phyloP scores from a whole-genome alignment of 2,329 filamentous ascomycete genomes.

The Microdochium bolleyi region DNA sequence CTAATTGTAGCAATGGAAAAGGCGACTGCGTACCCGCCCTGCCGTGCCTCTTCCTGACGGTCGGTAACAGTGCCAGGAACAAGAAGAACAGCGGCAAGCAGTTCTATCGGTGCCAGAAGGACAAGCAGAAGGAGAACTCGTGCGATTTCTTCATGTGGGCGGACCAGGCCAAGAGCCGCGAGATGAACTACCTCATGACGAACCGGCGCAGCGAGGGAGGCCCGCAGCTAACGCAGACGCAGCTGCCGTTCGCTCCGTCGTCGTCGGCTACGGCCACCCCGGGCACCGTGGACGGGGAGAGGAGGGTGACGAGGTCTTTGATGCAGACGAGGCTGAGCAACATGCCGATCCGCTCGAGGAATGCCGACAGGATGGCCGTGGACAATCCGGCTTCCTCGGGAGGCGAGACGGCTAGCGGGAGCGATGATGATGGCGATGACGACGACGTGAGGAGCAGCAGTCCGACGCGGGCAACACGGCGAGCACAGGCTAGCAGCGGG shows the following conservation, averaged over 20 bases:
- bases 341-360: slow-evolving; percentile 3
- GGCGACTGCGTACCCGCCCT: slow-evolving; percentile 43
- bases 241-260: neutral
- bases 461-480: neutral
- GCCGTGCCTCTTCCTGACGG: slow-evolving; percentile 38
- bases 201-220: slow-evolving; percentile 34
- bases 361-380: slow-evolving; percentile 1
- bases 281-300: slow-evolving; percentile 7
- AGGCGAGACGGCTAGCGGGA: slow-evolving; percentile 1
- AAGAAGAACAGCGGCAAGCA: slow-evolving; percentile 39
- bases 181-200: slow-evolving; percentile 32
- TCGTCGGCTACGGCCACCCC: slow-evolving; percentile 4
- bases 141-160: slow-evolving; percentile 54
- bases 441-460: neutral
- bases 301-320: slow-evolving; percentile 7
- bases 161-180: slow-evolving; percentile 39
- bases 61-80: slow-evolving; percentile 39
- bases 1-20: slow-evolving; percentile 22
- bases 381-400: slow-evolving; percentile 3
- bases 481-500: neutral
- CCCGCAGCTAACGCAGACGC: neutral
- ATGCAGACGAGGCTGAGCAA: slow-evolving; percentile 6
- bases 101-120: slow-evolving; percentile 45
- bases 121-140: slow-evolving; percentile 25
- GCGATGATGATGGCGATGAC: neutral